These are phyloP conservation scores for Bothriochloa decipiens DNA, from an alignment of 176 grass and related monocot species.

Conservation along the genomic window DNA sequence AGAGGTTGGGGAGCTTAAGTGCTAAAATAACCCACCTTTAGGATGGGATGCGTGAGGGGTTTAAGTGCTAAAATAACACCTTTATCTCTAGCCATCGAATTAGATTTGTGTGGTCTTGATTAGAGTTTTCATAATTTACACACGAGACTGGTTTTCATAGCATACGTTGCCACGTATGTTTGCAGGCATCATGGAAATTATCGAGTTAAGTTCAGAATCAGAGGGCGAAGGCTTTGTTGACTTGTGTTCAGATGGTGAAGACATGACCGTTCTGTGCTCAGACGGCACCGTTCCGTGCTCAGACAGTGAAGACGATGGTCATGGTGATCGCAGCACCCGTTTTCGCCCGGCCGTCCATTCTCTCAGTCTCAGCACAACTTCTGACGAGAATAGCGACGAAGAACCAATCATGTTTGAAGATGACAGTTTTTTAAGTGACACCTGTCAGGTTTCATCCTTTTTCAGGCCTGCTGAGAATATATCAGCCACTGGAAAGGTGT, in stretches of 20 bases:
- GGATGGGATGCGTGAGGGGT: no score
- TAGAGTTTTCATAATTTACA: no score
- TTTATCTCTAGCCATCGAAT: no score
- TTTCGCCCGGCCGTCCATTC: neutral
- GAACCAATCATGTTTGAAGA: neutral
- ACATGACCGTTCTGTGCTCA: neutral
- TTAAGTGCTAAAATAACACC: no score
- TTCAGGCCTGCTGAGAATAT: neutral
- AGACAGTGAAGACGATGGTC: conserved; percentile 5
- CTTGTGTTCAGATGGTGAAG: conserved; percentile 48
- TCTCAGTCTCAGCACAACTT: neutral
- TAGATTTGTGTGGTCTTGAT: no score
- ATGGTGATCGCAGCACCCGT: neutral
- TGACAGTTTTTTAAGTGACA: neutral
- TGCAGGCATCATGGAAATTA: conserved; percentile 38
- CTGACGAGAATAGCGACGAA: neutral
- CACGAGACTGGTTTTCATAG: no score
- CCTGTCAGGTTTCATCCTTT: conserved; percentile 8
- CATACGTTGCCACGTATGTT: no score
- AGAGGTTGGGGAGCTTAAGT: no score
- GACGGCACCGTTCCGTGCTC: neutral
- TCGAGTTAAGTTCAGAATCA: conserved; percentile 55
- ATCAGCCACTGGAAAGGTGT: neutral
- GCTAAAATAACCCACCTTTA: no score
- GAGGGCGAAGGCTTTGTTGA: conserved; percentile 42